phyloP scores from a whole-genome alignment of 805 yeast species.

The Pichia paraexigua region DNA sequence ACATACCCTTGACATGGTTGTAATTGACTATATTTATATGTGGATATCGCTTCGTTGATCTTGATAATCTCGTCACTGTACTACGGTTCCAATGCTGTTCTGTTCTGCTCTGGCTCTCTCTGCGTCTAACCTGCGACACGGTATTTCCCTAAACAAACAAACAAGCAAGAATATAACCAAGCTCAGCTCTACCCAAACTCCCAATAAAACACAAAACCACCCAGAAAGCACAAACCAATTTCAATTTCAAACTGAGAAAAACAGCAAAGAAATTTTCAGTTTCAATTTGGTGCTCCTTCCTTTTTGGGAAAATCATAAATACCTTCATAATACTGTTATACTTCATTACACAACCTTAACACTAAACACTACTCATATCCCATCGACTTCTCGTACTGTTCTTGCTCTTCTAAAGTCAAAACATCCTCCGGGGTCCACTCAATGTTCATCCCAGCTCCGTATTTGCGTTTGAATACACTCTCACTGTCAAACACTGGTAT shows the following conservation, averaged over 20 bases:
- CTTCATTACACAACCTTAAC: not conserved
- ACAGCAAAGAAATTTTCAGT: constrained; percentile 3
- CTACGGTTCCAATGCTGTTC: not conserved
- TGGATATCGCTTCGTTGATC: not conserved
- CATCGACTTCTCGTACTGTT: constrained; percentile 23
- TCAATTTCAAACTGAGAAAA: not conserved
- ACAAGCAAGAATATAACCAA: not conserved
- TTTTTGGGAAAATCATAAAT: constrained; percentile 18
- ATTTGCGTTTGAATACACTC: constrained; percentile 18
- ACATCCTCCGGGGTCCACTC: constrained; percentile 19
- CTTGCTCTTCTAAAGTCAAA: constrained; percentile 19
- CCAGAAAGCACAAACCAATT: not conserved
- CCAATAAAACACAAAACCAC: not conserved
- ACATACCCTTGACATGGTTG: not conserved
- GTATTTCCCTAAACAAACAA: not conserved
- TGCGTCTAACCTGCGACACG: not conserved
- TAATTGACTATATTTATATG: not conserved
- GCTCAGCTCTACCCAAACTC: not conserved
- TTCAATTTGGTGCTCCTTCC: constrained; percentile 15
- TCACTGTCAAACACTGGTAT: constrained; percentile 16
- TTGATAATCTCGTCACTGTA: not conserved
- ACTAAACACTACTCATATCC: constrained; percentile 12
- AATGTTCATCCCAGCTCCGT: constrained; percentile 19
- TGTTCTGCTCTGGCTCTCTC: not conserved
- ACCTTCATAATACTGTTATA: not conserved